phyloP scores from a whole-genome alignment of 176 grass and related monocot genomes.

The Bonia amplexicaulis region DNA sequence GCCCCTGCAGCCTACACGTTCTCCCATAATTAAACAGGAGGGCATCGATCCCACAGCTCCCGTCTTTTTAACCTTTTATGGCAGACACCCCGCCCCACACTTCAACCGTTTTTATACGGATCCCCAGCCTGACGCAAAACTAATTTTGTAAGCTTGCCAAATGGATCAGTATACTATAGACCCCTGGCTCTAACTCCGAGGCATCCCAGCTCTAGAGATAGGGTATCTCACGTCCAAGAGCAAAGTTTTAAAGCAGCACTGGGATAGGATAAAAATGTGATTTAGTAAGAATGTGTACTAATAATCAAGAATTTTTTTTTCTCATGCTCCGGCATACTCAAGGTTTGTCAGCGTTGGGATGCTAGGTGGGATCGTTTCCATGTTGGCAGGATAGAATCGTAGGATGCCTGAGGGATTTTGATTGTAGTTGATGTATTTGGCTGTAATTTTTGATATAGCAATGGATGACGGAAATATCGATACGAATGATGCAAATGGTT shows the following conservation, averaged over 20 bases:
- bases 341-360: neutral
- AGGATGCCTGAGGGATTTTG: neutral
- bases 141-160: conserved; percentile 47
- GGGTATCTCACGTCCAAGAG: neutral
- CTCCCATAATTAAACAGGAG: conserved; percentile 26
- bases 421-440: too few species aligned
- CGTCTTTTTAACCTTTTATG: conserved; percentile 35
- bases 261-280: neutral
- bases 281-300: neutral
- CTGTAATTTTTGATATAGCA: too few species aligned
- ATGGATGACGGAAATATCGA: too few species aligned
- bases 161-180: conserved; percentile 20
- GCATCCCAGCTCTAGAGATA: neutral
- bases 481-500: accelerated
- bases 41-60: conserved; percentile 59
- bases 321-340: neutral
- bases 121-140: conserved; percentile 21
- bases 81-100: conserved; percentile 36
- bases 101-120: conserved; percentile 47
- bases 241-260: neutral
- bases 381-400: neutral
- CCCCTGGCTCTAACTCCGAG: neutral
- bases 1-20: conserved; percentile 33
- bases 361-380: neutral
- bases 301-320: neutral